Percentiles rank a stretch among this genome's conserved stretches.
phyloP scores from a whole-genome alignment of 2,329 filamentous ascomycete genomes.

The Diaporthe sp. region DNA sequence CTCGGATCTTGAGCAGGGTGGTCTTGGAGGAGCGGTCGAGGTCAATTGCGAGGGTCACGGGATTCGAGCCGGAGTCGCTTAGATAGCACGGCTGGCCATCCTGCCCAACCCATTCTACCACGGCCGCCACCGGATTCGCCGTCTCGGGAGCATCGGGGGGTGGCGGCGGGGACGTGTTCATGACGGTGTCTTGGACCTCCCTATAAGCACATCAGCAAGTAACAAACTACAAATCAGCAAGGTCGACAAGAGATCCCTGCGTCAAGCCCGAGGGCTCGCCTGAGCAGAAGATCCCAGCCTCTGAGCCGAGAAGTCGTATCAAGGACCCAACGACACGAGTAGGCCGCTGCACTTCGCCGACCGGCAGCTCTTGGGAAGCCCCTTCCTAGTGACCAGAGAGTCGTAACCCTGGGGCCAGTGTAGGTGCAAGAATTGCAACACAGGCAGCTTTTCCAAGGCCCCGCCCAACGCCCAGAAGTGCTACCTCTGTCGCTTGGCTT shows the following conservation, averaged over 20 bases:
- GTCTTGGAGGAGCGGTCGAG: conserved; percentile 7
- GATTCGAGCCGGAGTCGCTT: conserved; percentile 10
- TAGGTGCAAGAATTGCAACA: conserved; percentile 15
- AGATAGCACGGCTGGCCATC: conserved; percentile 8
- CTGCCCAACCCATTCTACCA: conserved; percentile 5
- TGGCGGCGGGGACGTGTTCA: background rate
- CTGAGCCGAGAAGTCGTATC: background rate
- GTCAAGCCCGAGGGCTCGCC: background rate
- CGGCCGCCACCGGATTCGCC: background rate
- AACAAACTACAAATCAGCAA: background rate
- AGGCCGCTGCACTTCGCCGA: conserved; percentile 1
- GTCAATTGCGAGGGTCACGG: background rate
- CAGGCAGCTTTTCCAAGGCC: conserved; percentile 21
- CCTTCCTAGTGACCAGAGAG: conserved; percentile 12
- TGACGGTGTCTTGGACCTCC: background rate
- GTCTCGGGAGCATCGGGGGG: background rate
- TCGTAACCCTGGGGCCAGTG: conserved; percentile 1
- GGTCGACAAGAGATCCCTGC: background rate
- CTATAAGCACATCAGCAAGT: conserved; percentile 20
- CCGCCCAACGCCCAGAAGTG: conserved; percentile 17
- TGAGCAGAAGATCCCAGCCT: background rate
- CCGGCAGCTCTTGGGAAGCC: conserved; percentile 18
- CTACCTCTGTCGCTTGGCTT: background rate
- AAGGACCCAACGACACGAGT: background rate
- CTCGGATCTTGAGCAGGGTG: conserved; percentile 3